Base-by-base conservation (phyloP, 768 basidiomycete genomes). In the Pisolithus albus region DNA sequence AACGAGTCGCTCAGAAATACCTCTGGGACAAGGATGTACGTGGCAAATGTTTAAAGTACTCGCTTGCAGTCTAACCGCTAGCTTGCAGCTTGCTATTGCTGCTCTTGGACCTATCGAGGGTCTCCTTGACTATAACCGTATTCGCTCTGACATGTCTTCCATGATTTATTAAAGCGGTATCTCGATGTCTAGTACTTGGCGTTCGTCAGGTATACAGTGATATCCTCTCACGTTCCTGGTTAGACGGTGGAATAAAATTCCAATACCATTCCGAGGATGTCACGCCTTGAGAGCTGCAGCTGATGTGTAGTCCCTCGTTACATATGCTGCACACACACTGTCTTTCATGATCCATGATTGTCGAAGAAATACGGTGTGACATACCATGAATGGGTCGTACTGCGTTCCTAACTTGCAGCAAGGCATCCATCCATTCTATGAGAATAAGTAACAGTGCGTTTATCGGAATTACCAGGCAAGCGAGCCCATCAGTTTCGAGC, bases 1-100 rank as follows among this genome's bases (percentile, higher is more conserved):
- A 88, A 76, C 81, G 91, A 16, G 92, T 93, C 53, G 96, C 93
- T 41, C 86, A 90, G 75, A 94, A 92, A 75, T 96, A 96, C 70
- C 78, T 96, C 15, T 96, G 92, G 92, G 93, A 97, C 70, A 88
- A 90, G 71, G 93, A 96, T 69, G 88, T 92, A 65, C 7, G 64
- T 54, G n/a, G 2, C 62, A 82, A 75, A 11, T 34, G 40, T 45
- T 51, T 26, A 23, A 23, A 41, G 42, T 38, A 52, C n/a, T 34
- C 52, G 5, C 47, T 24, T 52, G 15, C 30, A 34, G 46, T 26
- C 19, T 38, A 44, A 51, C 55, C 49, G 32, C 28, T 37, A n/a
- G 23, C 57, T 18, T 32, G 1, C 61, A 90, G 86, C 75, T 93
- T 57, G 84, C 92, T 3, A 70, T 97, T 41, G 91, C 95, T 46